phyloP scores from a whole-genome alignment of 768 basidiomycete species.

The Favolaschia claudopus region DNA sequence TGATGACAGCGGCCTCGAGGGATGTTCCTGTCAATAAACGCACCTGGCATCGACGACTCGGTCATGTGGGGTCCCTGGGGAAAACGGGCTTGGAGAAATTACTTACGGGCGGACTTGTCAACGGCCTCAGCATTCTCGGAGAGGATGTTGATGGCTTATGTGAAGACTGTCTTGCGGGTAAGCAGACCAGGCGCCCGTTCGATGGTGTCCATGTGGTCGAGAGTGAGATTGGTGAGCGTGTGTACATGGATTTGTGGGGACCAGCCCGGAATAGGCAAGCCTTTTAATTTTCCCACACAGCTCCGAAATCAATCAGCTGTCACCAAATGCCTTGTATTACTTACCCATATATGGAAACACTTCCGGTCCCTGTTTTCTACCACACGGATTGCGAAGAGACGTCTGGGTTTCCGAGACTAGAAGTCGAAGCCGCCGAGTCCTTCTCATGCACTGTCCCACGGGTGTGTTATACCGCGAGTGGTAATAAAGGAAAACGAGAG shows the following conservation, averaged over 20 bases:
- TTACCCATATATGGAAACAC: no score
- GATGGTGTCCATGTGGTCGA: slow-evolving; percentile 7
- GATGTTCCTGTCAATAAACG: neutral
- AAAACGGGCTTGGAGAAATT: neutral
- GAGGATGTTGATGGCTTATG: neutral
- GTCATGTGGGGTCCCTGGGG: slow-evolving; percentile 8
- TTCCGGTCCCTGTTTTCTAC: no score
- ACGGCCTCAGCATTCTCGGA: slow-evolving; percentile 1
- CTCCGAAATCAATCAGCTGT: no score
- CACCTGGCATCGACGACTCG: slow-evolving; percentile 18
- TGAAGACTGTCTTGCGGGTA: slow-evolving; percentile 8
- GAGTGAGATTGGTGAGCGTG: slow-evolving; percentile 6
- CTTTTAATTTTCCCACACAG: no score
- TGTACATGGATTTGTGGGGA: slow-evolving; percentile 13
- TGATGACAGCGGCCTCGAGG: neutral
- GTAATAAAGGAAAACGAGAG: no score
- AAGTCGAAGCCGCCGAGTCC: no score
- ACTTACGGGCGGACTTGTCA: neutral
- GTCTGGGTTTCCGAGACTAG: no score
- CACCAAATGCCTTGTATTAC: no score
- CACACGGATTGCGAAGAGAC: no score
- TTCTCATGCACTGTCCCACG: no score
- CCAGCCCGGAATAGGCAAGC: no score
- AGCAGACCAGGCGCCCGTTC: slow-evolving; percentile 12
- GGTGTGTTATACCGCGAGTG: no score